Evolutionary conservation across 1,284 basidiomycete genomes (phyloP), one percentile per base, ranked within the genome.

Genomic region (Microbotryum intermedium): DNA sequence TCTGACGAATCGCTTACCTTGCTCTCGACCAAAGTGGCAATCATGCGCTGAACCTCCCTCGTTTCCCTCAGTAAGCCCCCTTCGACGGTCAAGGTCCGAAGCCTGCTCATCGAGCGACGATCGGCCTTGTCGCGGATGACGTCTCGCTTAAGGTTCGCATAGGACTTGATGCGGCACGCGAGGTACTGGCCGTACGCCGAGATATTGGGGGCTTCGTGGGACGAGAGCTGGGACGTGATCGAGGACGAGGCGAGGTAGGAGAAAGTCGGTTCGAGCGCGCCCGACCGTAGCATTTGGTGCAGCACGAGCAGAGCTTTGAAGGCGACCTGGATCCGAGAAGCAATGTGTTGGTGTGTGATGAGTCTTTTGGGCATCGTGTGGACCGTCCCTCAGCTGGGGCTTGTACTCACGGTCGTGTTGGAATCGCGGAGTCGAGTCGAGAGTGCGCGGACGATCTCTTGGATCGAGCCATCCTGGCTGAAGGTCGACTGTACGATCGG

Each of bases 271-370:
- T 97, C 91, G 18, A 93, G 92, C 16, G 88, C 82, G 20, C 92
- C 93, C 62, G 90, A 90, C 30, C 93, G 84, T 72, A 98, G 88
- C 85, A 98, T 88, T 34, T 86, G 91, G 74, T 99, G 94, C 23
- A 97, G 78, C 7, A 95, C 89, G 71, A 98, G 85, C 69, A 98
- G 80, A 0, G 92, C 89, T 73, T 98, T 98, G 84, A 97, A 95
- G 20, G 91, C 92, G 68, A 95, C 82, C 90, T 93, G 69, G 18
- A 46, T 42, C n/a, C 20, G 43, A 20, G 18, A 34, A 3, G 13
- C 18, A 16, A 26, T 28, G 85, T 95, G 89, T 43, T 85, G 90
- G 74, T 97, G 93, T 25, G 97, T 78, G 13, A 95, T 29, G 20
- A 30, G 51, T 20, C 21, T 46, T 50, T 13, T 30, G 29, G n/a